These are phyloP conservation scores for Drechslerella stenobrocha DNA, from an alignment of 2,329 filamentous ascomycete species.

Conservation along the genomic window DNA sequence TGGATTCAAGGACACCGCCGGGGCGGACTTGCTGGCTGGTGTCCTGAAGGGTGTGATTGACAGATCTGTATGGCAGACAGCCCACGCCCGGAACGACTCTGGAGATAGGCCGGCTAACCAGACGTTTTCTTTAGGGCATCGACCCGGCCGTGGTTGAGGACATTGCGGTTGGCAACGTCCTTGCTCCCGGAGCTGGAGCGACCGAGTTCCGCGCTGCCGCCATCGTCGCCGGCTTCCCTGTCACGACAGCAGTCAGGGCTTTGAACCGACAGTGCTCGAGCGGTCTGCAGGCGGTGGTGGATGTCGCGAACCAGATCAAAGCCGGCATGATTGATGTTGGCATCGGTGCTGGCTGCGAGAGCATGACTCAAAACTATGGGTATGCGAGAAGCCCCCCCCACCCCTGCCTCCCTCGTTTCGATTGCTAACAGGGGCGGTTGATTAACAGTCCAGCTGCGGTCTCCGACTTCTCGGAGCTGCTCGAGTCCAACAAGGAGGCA, in stretches of 20 bases:
- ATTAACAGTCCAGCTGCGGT: constrained; percentile 72
- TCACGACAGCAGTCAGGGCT: constrained; percentile 77
- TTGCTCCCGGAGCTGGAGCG: constrained; percentile 88
- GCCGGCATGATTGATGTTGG: constrained; percentile 93
- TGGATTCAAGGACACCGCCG: constrained; percentile 90
- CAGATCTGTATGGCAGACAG: constrained; percentile 73
- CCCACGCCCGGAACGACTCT: too few relatives aligned
- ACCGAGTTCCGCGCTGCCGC: constrained; percentile 95
- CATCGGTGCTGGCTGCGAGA: constrained; percentile 92
- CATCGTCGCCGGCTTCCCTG: constrained; percentile 87
- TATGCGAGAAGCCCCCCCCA: constrained; percentile 56
- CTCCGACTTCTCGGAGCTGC: constrained; percentile 85
- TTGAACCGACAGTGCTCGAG: constrained; percentile 94
- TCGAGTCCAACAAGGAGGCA: constrained; percentile 77
- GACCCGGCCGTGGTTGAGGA: constrained; percentile 88
- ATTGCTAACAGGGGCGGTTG: constrained; percentile 2
- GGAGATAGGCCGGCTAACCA: constrained; percentile 1
- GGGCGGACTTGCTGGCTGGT: constrained; percentile 80
- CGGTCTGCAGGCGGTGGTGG: constrained; percentile 87
- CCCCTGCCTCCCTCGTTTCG: background rate
- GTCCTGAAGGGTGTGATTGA: constrained; percentile 79
- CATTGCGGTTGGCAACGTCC: constrained; percentile 85
- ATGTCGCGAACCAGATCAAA: constrained; percentile 90
- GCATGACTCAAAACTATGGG: constrained; percentile 93
- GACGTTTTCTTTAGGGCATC: constrained; percentile 59